Evolutionary conservation across 345 rosid species (phyloP), one percentile per base, ranked within the genome.

Genomic region (Salix purpurea): DNA sequence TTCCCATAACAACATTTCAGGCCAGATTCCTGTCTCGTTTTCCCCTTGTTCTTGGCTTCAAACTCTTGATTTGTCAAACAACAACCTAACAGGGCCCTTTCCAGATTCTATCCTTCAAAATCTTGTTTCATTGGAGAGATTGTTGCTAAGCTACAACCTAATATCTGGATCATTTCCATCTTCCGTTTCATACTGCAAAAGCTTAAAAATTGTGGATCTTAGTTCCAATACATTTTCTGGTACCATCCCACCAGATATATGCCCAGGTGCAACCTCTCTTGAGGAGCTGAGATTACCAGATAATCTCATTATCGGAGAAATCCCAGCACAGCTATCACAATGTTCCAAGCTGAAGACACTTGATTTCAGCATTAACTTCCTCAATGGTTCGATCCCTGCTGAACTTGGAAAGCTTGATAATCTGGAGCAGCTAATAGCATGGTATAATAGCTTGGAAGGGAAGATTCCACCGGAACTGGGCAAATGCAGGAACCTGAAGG

Each of bases 361-460:
- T 28, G 99, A 95, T 87, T 77, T 93, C 58, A 95, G 99, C 81
- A 83, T 95, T 66, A 95, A 95, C 82, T 93, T 87, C 74, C 90
- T 95, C 69, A 89, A 83, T 67, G 99, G 99, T 1, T 83, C 96
- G 50, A 91, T 95, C 74, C 99, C 99, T 0, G 66, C 89, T 7
- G 97, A 90, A 81, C 81, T 95, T 2, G 99, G 99, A 30, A 84
- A 73, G 28, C 96, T 95, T 7, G 86, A 82, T 83, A 88, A 90
- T 56, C 96, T 95, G 23, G 99, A 95, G 82, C 96, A 95, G 76
- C 83, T 95, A 64, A 91, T 93, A 44, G 97, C 99, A 0, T 95
- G 99, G 99, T 90, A 84, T 76, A 95, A 95, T 86, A 87, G 86
- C 21, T 65, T 95, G 85, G 87, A 92, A 74, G 99, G 99, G 1